Evolutionary conservation across 495 filamentous ascomycete species (phyloP), one percentile per base, ranked within the genome.

Genomic region (Xylona heveae): DNA sequence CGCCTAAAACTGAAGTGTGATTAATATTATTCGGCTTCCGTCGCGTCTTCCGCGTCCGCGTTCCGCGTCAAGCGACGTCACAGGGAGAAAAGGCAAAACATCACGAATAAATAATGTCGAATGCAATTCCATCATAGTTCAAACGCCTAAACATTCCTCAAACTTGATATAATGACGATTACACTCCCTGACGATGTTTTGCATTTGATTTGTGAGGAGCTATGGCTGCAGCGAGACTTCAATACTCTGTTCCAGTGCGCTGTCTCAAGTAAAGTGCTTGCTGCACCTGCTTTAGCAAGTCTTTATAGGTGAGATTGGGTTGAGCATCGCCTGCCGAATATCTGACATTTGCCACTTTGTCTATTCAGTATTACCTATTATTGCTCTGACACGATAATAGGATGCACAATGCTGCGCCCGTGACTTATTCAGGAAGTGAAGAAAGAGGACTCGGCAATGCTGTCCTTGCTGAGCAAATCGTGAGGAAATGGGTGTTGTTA

Each of bases 141-240:
- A 19, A 5, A 14, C 30, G 7, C n/a, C 30, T 7, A 32, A 19
- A 32, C 21, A 7, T 19, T 12, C 25, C 25, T 13, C 25, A 12
- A 13, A 15, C 25, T 13, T 28, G 8, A 8, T 5, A 19, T 13
- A 14, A 55, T 55, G 50, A 34, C 33, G 33, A 26, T 42, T 4
- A 24, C 28, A 9, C 49, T 78, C 10, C 67, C 66, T 4, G 54
- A 60, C 22, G 74, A 78, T 33, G 58, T 77, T 19, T 50, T 74
- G 38, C 59, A 59, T 42, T 46, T 77, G 20, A 50, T 78, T 21
- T 68, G 59, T 38, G 52, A 64, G 28, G 58, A 64, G 31, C 48
- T 78, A n/a, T 53, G 59, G 10, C 41, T 45, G 8, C 49, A 54
- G 31, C 50, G 42, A 17, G 65, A 72, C 31, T 73, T 71, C 37